A percentile compares a stretch with the other conserved stretches of the same genome.
phyloP scores from a whole-genome alignment of 768 basidiomycete species.

The Tricholoma matsutake region DNA sequence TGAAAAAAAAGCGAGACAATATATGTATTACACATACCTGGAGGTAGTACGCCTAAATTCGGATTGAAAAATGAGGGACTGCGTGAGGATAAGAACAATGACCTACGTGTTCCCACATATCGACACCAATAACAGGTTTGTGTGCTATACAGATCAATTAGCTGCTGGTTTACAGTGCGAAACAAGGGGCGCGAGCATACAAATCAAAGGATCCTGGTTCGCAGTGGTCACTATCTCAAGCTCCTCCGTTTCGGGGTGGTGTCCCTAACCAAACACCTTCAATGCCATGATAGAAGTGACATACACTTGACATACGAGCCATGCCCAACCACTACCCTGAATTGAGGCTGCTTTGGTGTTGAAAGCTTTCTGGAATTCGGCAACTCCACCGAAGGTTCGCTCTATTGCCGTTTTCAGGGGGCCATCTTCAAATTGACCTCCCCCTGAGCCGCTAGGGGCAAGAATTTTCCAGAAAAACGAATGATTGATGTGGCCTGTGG shows the following conservation, averaged over 20 bases:
- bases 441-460: slow-evolving; percentile 62
- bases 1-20: slow-evolving; percentile 10
- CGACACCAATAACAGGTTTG: slow-evolving; percentile 89
- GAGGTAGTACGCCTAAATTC: slow-evolving; percentile 64
- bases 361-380: slow-evolving; percentile 80
- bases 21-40: slow-evolving; percentile 32
- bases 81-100: slow-evolving; percentile 5
- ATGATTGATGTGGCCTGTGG: slow-evolving; percentile 86
- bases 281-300: slow-evolving; percentile 1
- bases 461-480: slow-evolving; percentile 98
- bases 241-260: slow-evolving; percentile 59
- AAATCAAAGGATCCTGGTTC: slow-evolving; percentile 89
- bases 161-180: background rate
- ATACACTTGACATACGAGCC: slow-evolving; percentile 60
- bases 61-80: slow-evolving; percentile 5
- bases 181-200: slow-evolving; percentile 20
- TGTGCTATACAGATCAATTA: slow-evolving; percentile 49
- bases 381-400: slow-evolving; percentile 83
- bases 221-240: slow-evolving; percentile 91
- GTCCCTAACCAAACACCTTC: slow-evolving; percentile 48
- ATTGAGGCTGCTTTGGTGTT: slow-evolving; percentile 88
- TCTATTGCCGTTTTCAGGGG: slow-evolving; percentile 74
- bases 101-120: slow-evolving; percentile 94
- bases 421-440: slow-evolving; percentile 63
- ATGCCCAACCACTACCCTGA: slow-evolving; percentile 98